Evolutionary conservation across 257 asterid genomes (phyloP).

Genomic region (Petunia axillaris): DNA sequence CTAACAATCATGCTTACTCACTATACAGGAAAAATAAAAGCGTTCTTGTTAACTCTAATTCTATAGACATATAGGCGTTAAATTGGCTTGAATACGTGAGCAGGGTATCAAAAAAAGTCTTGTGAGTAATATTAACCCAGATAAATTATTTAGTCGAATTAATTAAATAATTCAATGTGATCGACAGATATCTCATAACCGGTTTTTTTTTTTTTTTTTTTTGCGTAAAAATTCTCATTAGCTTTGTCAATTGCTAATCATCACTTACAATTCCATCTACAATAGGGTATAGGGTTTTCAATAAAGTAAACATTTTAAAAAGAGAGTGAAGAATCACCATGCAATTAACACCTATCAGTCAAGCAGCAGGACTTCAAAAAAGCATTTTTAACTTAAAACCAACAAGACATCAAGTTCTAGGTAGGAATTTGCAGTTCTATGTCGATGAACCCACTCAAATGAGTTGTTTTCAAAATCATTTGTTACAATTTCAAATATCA

Average conservation of each 20-base stretch:
- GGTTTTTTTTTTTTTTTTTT: too few relatives aligned
- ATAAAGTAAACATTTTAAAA: neutral
- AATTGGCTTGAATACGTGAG: too few relatives aligned
- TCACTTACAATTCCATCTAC: neutral
- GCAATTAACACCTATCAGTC: neutral
- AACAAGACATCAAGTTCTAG: neutral
- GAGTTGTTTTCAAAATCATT: neutral
- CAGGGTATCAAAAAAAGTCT: too few relatives aligned
- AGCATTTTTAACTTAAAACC: neutral
- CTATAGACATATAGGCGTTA: too few relatives aligned
- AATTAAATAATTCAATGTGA: too few relatives aligned
- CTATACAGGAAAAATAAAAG: too few relatives aligned
- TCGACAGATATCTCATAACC: too few relatives aligned
- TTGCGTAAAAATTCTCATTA: neutral
- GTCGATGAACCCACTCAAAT: conserved; percentile 10
- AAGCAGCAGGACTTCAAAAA: neutral
- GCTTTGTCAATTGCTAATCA: neutral
- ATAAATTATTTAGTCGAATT: too few relatives aligned
- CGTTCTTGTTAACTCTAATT: too few relatives aligned
- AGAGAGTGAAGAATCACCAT: neutral
- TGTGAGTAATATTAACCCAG: too few relatives aligned
- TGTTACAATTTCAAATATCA: conserved; percentile 8
- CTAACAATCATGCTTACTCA: too few relatives aligned
- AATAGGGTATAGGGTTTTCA: neutral
- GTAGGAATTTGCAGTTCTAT: conserved; percentile 12